Percentiles rank a stretch among this genome's conserved stretches.
phyloP scores from a whole-genome alignment of 163 green algal genomes.

The Chloromonas sp. region DNA sequence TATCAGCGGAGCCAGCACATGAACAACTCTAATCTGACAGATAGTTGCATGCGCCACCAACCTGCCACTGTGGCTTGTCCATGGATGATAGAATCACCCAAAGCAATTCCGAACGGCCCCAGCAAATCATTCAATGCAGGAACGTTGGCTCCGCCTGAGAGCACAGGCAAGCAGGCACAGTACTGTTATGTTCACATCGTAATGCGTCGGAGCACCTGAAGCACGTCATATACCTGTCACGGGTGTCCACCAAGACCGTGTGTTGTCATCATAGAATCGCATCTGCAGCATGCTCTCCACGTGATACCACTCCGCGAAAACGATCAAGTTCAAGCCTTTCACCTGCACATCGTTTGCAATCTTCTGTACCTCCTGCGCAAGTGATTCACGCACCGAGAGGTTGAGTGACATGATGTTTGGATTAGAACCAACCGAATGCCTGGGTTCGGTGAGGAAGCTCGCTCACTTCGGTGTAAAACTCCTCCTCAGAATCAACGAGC shows the following conservation, averaged over 20 bases:
- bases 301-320: slow-evolving; percentile 95
- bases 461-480: slow-evolving; percentile 67
- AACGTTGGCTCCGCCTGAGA: slow-evolving; percentile 83
- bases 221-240: slow-evolving; percentile 37
- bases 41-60: too few species aligned
- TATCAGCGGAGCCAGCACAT: background rate
- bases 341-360: slow-evolving; percentile 71
- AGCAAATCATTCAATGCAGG: slow-evolving; percentile 96
- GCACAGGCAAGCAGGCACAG: background rate
- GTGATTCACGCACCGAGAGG: background rate
- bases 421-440: too few species aligned
- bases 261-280: slow-evolving; percentile 99
- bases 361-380: slow-evolving; percentile 13
- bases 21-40: background rate
- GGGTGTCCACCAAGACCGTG: slow-evolving; percentile 89
- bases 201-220: background rate
- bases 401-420: slow-evolving; percentile 32
- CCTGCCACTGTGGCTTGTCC: slow-evolving; percentile 29
- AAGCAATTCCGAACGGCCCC: slow-evolving; percentile 64
- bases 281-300: slow-evolving; percentile 74
- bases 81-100: slow-evolving; percentile 72
- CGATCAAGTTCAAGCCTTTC: slow-evolving; percentile 75
- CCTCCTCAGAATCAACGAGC: slow-evolving; percentile 92
- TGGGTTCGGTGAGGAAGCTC: background rate
- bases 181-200: background rate